phyloP scores from a whole-genome alignment of 768 basidiomycete species.

The Pulveroboletus frians region DNA sequence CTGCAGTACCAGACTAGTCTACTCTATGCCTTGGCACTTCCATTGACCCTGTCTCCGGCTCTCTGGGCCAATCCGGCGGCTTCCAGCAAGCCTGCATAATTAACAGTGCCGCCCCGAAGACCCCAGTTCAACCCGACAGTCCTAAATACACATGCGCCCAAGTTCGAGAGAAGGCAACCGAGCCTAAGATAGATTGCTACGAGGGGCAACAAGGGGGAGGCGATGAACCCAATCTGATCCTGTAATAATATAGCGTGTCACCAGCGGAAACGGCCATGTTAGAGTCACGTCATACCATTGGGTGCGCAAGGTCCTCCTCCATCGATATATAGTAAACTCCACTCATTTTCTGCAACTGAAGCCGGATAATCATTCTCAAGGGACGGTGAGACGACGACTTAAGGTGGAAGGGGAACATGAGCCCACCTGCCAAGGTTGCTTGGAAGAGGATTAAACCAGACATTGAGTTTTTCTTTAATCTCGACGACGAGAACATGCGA shows the following conservation, averaged over 20 bases:
- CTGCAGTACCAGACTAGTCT: neutral
- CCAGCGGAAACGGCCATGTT: neutral
- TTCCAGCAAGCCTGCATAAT: slow-evolving; percentile 19
- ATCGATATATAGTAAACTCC: slow-evolving; percentile 41
- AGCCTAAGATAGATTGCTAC: slow-evolving; percentile 10
- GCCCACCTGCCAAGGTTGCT: slow-evolving; percentile 44
- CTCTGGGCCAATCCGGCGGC: slow-evolving; percentile 12
- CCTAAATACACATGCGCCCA: slow-evolving; percentile 21
- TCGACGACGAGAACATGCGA: slow-evolving; percentile 45
- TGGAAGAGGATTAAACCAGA: slow-evolving; percentile 47
- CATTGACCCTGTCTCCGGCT: slow-evolving; percentile 1
- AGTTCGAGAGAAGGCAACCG: slow-evolving; percentile 20
- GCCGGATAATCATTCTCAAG: slow-evolving; percentile 42
- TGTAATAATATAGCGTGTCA: slow-evolving; percentile 6
- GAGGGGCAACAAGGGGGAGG: slow-evolving; percentile 20
- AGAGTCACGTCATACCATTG: slow-evolving; percentile 35
- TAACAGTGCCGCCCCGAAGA: slow-evolving; percentile 13
- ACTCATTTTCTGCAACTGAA: slow-evolving; percentile 44
- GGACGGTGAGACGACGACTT: neutral
- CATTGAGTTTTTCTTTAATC: slow-evolving; percentile 34
- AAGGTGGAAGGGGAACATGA: neutral
- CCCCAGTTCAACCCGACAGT: slow-evolving; percentile 19
- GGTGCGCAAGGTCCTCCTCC: slow-evolving; percentile 59
- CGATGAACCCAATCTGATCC: slow-evolving; percentile 21
- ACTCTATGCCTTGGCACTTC: slow-evolving; percentile 13